Evolutionary conservation across 139 green algal species (phyloP).

Genomic region (Volvox reticuliferus): DNA sequence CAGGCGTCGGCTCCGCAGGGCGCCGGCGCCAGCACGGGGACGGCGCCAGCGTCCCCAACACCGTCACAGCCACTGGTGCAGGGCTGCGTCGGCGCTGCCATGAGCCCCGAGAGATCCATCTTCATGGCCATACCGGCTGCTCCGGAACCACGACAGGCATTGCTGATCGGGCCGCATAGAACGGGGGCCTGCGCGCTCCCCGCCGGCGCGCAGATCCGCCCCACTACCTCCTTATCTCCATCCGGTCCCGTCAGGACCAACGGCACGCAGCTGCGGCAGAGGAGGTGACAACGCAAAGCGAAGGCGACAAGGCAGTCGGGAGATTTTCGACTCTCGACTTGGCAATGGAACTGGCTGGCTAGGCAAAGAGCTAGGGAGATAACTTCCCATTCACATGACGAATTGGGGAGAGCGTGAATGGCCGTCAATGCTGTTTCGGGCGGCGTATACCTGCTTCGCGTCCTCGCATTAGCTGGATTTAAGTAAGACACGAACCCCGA

Average conservation of each 20-base stretch:
- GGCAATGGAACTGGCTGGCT: too few relatives aligned
- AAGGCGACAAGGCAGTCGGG: too few relatives aligned
- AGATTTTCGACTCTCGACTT: too few relatives aligned
- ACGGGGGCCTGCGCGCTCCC: neutral
- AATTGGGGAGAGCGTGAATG: too few relatives aligned
- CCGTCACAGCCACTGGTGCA: neutral
- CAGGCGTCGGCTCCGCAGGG: neutral
- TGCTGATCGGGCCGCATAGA: neutral
- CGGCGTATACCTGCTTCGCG: too few relatives aligned
- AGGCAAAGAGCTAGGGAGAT: too few relatives aligned
- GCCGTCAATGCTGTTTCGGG: too few relatives aligned
- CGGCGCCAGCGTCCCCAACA: neutral
- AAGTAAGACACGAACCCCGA: too few relatives aligned
- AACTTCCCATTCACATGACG: too few relatives aligned
- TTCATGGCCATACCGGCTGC: neutral
- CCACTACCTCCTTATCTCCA: conserved; percentile 43
- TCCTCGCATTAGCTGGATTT: too few relatives aligned
- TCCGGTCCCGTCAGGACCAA: conserved; percentile 27
- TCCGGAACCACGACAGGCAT: neutral
- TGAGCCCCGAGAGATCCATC: neutral
- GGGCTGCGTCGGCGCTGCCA: neutral
- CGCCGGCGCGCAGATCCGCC: conserved; percentile 14
- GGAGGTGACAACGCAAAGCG: neutral
- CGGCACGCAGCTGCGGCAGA: conserved; percentile 24
- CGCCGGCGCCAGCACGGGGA: neutral